Base-by-base conservation (phyloP, 306 rosid species). In the Acacia confusa region DNA sequence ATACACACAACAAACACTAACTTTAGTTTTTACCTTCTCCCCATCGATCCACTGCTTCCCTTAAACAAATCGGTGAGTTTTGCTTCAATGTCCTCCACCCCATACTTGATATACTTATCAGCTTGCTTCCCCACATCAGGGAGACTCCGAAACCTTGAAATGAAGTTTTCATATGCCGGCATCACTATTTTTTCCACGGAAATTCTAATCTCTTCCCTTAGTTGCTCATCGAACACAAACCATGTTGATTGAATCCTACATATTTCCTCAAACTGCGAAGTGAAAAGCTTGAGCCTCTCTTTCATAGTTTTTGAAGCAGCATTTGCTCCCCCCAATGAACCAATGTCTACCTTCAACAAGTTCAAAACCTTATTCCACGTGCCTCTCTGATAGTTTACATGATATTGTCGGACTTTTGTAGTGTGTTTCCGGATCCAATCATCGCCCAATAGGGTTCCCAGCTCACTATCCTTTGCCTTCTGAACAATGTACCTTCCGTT, bases 341-440 rank as follows among this genome's bases (percentile, higher is more conserved):
- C 84, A 77, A 69, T 88, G 20, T 91, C 95, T 3, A 70, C 75
- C 86, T 86, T 91, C 85, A 91, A 77, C 66, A 85, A 79, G 11
- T 79, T 86, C 58, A 85, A 14, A 17, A 88, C 83, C 83, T 86
- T 89, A 63, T 81, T 89, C 95, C 95, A 91, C 16, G 95, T 85
- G 82, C 89, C 88, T 38, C 89, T 84, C 84, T 87, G 92, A 81
- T 86, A 91, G 70, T 73, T 91, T 57, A 45, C 75, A 4, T 77
- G 92, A 73, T 81, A 70, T 68, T 91, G 95, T 67, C 88, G 78
- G 44, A 83, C 75, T 70, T 89, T 91, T 0, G 89, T 88, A 0
- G 84, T 68, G 92, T 91, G 93, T 65, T 86, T 91, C 28, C 95
- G 63, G 44, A 91, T 82, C 93, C 95, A 91, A 80, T 88, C 92